phyloP scores from a whole-genome alignment of 140 eudicot genomes.

The Anethum foeniculum region DNA sequence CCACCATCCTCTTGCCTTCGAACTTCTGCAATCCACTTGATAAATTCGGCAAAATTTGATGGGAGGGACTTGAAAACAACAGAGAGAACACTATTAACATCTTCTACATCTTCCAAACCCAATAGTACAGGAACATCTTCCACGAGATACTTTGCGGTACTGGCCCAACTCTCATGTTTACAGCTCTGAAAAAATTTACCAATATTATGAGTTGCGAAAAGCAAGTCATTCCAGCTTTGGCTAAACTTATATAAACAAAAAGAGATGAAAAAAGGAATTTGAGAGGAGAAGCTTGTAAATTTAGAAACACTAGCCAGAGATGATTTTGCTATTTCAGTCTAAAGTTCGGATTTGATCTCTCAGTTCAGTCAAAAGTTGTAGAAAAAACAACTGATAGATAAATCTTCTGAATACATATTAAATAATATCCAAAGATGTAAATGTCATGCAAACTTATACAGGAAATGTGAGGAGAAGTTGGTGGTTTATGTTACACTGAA shows the following conservation, averaged over 20 bases:
- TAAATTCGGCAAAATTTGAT: conserved; percentile 61
- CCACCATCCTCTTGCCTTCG: conserved; percentile 71
- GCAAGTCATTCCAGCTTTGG: neutral
- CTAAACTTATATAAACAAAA: neutral
- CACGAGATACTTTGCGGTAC: conserved; percentile 64
- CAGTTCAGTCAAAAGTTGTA: neutral
- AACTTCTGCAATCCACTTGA: conserved; percentile 95
- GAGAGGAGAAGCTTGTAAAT: neutral
- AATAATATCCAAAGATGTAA: neutral
- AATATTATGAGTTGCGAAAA: conserved; percentile 7
- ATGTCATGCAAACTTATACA: neutral
- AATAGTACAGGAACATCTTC: conserved; percentile 68
- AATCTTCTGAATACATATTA: neutral
- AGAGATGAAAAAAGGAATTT: neutral
- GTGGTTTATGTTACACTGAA: neutral
- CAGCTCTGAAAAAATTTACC: conserved; percentile 62
- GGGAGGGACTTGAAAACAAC: conserved; percentile 65
- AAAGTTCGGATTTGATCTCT: neutral
- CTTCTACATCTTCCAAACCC: conserved; percentile 39
- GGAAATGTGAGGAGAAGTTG: neutral
- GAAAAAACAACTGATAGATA: neutral
- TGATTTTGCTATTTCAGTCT: neutral
- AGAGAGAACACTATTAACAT: conserved; percentile 52
- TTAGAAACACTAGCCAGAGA: neutral
- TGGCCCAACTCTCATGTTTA: conserved; percentile 79